Conservation (phyloP, 2,329 filamentous ascomycete species). For the Talaromyces sp. region DNA sequence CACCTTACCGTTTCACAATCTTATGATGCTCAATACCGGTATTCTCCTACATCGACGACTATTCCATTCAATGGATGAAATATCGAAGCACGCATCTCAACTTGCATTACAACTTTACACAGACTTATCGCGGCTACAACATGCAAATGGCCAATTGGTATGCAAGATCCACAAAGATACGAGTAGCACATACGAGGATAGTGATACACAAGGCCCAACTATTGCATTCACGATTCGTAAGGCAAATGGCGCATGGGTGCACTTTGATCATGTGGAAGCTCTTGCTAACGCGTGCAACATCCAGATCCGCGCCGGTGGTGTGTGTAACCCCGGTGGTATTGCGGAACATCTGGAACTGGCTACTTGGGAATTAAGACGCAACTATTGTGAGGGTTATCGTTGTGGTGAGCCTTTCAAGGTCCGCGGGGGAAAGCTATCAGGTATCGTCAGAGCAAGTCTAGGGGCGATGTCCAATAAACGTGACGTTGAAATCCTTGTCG, state of each 20-base stretch:
- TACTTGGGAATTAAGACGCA: slow-evolving; percentile 76
- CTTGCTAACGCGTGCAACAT: slow-evolving; percentile 73
- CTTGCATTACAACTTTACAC: slow-evolving; percentile 60
- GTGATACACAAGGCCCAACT: slow-evolving; percentile 63
- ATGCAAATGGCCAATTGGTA: slow-evolving; percentile 64
- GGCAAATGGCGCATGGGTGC: slow-evolving; percentile 67
- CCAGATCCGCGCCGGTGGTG: slow-evolving; percentile 79
- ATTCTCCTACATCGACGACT: slow-evolving; percentile 65
- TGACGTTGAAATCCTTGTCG: slow-evolving; percentile 70
- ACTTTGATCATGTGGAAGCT: slow-evolving; percentile 84
- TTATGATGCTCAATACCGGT: slow-evolving; percentile 74
- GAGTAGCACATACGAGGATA: slow-evolving; percentile 43
- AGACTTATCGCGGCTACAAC: slow-evolving; percentile 58
- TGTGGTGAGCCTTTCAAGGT: slow-evolving; percentile 82
- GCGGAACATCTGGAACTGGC: slow-evolving; percentile 67
- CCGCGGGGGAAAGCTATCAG: slow-evolving; percentile 79
- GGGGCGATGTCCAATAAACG: slow-evolving; percentile 80
- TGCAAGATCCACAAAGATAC: slow-evolving; percentile 62
- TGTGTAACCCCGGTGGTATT: slow-evolving; percentile 90
- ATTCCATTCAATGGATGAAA: slow-evolving; percentile 66
- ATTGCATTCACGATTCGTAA: slow-evolving; percentile 80
- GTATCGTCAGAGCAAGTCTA: slow-evolving; percentile 78
- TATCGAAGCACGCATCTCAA: slow-evolving; percentile 68
- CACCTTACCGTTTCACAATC: slow-evolving; percentile 84
- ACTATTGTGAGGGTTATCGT: slow-evolving; percentile 79